Evolutionary conservation across 225 moss, liverwort and hornwort genomes (phyloP).

Genomic region (Bryoerythrophyllum caledonicum): DNA sequence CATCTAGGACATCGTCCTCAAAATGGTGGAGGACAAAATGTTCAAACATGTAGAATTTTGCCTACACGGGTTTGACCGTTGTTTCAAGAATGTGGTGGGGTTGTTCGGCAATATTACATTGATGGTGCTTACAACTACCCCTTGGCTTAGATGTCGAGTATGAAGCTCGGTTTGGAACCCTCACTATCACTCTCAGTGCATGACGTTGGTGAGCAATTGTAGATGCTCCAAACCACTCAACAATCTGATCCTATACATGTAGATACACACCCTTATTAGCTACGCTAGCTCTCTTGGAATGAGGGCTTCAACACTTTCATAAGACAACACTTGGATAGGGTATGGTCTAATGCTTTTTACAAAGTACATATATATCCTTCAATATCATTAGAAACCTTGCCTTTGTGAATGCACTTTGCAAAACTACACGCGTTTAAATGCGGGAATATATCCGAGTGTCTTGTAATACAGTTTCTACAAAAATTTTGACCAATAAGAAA

Average conservation of each 20-base stretch:
- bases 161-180: no score
- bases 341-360: background rate
- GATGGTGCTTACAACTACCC: no score
- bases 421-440: background rate
- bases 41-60: no score
- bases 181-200: no score
- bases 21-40: no score
- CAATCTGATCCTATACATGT: fast-evolving
- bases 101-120: no score
- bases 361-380: background rate
- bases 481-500: background rate
- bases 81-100: no score
- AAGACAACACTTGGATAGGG: background rate
- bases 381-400: background rate
- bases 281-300: background rate
- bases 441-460: background rate
- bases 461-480: background rate
- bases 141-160: no score
- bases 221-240: no score
- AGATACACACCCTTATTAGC: background rate
- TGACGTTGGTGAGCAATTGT: no score
- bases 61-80: no score
- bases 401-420: background rate
- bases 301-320: background rate
- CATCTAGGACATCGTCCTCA: no score